Conservation (phyloP, 2,329 filamentous ascomycete species). For the Neocucurbitaria cava region DNA sequence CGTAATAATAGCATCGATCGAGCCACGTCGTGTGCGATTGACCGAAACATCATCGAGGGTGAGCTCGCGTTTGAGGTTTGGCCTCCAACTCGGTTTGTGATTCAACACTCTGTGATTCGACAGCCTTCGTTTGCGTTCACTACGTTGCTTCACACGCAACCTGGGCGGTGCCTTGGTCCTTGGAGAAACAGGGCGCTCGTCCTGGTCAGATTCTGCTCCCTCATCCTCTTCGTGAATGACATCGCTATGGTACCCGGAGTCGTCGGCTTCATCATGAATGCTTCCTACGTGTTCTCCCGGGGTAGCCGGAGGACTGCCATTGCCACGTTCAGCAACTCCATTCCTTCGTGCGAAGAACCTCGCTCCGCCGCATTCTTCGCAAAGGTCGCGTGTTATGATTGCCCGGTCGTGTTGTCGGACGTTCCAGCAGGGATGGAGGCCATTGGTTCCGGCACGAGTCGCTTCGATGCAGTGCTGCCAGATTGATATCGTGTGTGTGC, state of each 20-base stretch:
- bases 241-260: conserved; percentile 28
- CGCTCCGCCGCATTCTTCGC: conserved; percentile 25
- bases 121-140: conserved; percentile 9
- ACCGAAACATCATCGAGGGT: conserved; percentile 5
- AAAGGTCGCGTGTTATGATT: conserved; percentile 24
- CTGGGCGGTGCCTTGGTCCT: conserved; percentile 11
- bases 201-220: conserved; percentile 18
- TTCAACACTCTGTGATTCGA: conserved; percentile 17
- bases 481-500: conserved; percentile 28
- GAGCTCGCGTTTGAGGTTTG: conserved; percentile 33
- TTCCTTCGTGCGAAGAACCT: conserved; percentile 34
- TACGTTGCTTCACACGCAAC: conserved; percentile 3
- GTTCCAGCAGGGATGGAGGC: conserved; percentile 19
- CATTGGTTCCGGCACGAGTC: conserved; percentile 9
- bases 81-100: conserved; percentile 30
- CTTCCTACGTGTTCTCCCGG: conserved; percentile 11
- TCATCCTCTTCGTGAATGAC: conserved; percentile 26
- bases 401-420: conserved; percentile 27
- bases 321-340: conserved; percentile 34
- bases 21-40: conserved; percentile 7
- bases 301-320: conserved; percentile 11
- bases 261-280: conserved; percentile 15
- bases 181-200: conserved; percentile 23
- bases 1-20: conserved; percentile 17
- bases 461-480: conserved; percentile 34